Percentiles rank a stretch among this genome's conserved stretches.
These are phyloP conservation scores for Dryas alaskensis DNA, from an alignment of 306 rosid species.

Conservation along the genomic window DNA sequence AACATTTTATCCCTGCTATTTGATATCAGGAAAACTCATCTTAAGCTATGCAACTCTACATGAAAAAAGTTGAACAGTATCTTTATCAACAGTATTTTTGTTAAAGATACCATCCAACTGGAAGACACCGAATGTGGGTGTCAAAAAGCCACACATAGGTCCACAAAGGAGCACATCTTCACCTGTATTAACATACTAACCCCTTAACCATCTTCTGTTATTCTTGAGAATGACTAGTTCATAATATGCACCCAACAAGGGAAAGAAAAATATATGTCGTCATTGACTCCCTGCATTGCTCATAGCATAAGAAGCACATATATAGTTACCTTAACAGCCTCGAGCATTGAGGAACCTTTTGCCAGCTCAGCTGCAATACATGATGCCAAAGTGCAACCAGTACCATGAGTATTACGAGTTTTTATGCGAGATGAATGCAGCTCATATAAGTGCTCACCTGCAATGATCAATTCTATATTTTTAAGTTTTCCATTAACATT, in stretches of 20 bases:
- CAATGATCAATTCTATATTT: constrained; percentile 32
- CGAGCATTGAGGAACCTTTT: constrained; percentile 76
- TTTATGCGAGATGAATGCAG: constrained; percentile 56
- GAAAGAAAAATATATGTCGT: neutral
- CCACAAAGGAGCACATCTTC: neutral
- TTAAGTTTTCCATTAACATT: constrained; percentile 27
- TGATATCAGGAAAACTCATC: neutral
- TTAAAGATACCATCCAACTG: constrained; percentile 10
- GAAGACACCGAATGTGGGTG: constrained; percentile 1
- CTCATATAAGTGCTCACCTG: constrained; percentile 72
- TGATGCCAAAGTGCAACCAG: constrained; percentile 95
- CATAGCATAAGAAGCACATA: neutral
- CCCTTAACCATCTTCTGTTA: neutral
- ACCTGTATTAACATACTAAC: neutral
- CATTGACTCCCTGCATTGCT: neutral
- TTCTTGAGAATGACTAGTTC: neutral
- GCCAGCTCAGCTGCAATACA: constrained; percentile 96
- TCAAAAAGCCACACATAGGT: neutral
- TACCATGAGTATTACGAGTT: constrained; percentile 84
- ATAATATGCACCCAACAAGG: neutral
- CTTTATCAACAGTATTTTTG: neutral
- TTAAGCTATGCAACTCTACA: neutral
- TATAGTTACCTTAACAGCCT: constrained; percentile 62
- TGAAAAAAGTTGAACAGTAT: neutral
- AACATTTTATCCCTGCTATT: too few relatives aligned